Evolutionary conservation across 805 yeast genomes (phyloP), one percentile per base, ranked within the genome.

Genomic region (Wickerhamiella qilinensis): DNA sequence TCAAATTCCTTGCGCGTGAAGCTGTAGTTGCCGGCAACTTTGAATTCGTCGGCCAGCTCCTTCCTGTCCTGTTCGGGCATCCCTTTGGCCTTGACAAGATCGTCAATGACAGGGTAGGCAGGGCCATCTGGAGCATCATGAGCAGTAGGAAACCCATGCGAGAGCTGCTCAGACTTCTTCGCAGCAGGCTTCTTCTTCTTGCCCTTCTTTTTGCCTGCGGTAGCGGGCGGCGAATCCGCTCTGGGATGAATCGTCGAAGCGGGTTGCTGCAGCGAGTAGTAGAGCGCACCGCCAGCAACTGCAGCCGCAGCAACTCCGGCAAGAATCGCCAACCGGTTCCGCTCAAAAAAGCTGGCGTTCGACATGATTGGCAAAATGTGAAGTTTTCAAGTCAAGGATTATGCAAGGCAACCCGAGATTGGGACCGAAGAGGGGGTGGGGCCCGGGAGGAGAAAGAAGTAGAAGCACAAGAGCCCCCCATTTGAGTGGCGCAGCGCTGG

Each of bases 21-120:
- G 41, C 64, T 72, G 38, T 66, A 68, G 60, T 91, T 91, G 53
- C 98, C 99, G 40, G 80, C 85, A 52, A 77, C 88, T 62, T 91
- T 91, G 62, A 88, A 70, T 32, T 77, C 74, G 38, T 72, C 57
- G 4, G 94, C 83, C 28, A 62, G 49, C 40, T 59, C 58, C 67
- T 76, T 48, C 73, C 71, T 45, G 30, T 52, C 53, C 22, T 36
- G 38, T 20, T 48, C 54, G 20, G 43, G 21, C 18, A 56, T 45
- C 14, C 36, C 28, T 29, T 36, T 31, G 20, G 56, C 47, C 38
- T 38, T 44, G 17, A 40, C 42, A 40, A 47, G 43, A 56, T 43
- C 43, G 51, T 49, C 33, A 36, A 58, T 52, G 14, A 50, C 50
- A 16, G 65, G 57, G 35, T 60, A 50, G 25, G 56, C 63, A 3